A percentile compares a stretch with the other conserved stretches of the same genome.
These are phyloP conservation scores for Colletotrichum aenigma DNA, from an alignment of 2,329 filamentous ascomycete species.

Conservation along the genomic window DNA sequence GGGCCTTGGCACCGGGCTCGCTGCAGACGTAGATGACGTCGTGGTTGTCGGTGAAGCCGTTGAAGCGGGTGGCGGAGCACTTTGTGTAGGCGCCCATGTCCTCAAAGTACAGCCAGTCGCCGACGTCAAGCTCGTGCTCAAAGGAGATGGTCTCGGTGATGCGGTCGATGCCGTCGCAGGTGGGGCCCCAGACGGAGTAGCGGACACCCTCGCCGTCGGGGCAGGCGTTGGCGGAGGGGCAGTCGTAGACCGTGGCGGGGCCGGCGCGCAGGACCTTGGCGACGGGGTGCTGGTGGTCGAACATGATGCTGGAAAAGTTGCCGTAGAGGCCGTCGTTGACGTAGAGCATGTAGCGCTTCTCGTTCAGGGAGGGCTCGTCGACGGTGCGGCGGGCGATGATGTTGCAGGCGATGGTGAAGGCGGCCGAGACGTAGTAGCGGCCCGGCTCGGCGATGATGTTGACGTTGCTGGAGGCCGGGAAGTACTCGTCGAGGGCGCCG, in stretches of 20 bases:
- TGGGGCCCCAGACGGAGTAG: conserved; percentile 98
- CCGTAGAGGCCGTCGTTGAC: conserved; percentile 97
- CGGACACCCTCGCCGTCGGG: conserved; percentile 62
- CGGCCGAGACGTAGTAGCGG: conserved; percentile 91
- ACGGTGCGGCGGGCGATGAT: conserved; percentile 94
- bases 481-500: conserved; percentile 82
- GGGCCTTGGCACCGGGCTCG: conserved; percentile 82
- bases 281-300: conserved; percentile 92
- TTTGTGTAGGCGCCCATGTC: conserved; percentile 99
- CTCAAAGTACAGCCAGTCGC: conserved; percentile 98
- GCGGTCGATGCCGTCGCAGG: conserved; percentile 96
- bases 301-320: conserved; percentile 99
- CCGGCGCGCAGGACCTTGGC: conserved; percentile 78
- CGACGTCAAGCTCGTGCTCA: conserved; percentile 79
- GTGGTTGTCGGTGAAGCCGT: conserved; percentile 92
- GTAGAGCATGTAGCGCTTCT: conserved; percentile 92
- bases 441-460: conserved; percentile 95
- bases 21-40: conserved; percentile 95
- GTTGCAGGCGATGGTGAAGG: conserved; percentile 94
- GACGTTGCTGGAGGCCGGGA: conserved; percentile 73
- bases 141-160: conserved; percentile 85
- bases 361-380: conserved; percentile 68
- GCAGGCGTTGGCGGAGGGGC: conserved; percentile 51
- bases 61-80: conserved; percentile 97
- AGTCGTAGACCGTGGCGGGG: conserved; percentile 63